Evolutionary conservation across 2,329 filamentous ascomycete species (phyloP), one percentile per base, ranked within the genome.

Genomic region (Penicillium sp.): DNA sequence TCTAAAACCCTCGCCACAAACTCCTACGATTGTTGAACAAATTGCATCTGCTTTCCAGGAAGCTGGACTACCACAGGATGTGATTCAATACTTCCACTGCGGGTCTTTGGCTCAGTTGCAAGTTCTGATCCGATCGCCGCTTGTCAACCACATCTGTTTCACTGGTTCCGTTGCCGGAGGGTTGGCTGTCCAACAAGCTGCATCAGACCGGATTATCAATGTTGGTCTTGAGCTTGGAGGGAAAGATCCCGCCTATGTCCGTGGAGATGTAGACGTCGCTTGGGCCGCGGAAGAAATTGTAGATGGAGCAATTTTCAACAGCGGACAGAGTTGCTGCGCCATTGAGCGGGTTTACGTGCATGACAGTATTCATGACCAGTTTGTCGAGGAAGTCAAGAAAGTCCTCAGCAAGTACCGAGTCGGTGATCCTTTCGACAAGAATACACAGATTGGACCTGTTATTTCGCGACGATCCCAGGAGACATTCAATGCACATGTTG

Each of bases 281-380:
- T 97, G 92, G 93, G 92, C 88, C 0, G 93, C 93, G 0, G 91
- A 89, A 64, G 91, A 97, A 74, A 94, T 97, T 66, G 91, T 97
- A 14, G 93, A 97, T 65, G 93, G 93, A 20, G 87, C 91, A n/a
- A 80, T 97, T 57, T 97, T 97, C 81, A 97, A 97, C 77, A 96
- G 92, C 52, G 93, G 93, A n/a, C 93, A 97, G 78, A 96, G 91
- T 71, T 97, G 93, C 79, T 97, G 93, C 75, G 89, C 91, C 23
- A 81, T 97, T 54, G 93, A 97, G 77, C 83, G 93, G 33, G 85
- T 97, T 20, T 97, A 97, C 67, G 92, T 97, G 5, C 86, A 94
- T 66, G 88, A 89, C 68, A 86, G 83, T 64, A 84, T 97, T 50
- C 86, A 97, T 71, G 91, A 96, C 66, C 77, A 83, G 12, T 97